phyloP scores from a whole-genome alignment of 2,329 filamentous ascomycete genomes.

The Volutella citrinella region DNA sequence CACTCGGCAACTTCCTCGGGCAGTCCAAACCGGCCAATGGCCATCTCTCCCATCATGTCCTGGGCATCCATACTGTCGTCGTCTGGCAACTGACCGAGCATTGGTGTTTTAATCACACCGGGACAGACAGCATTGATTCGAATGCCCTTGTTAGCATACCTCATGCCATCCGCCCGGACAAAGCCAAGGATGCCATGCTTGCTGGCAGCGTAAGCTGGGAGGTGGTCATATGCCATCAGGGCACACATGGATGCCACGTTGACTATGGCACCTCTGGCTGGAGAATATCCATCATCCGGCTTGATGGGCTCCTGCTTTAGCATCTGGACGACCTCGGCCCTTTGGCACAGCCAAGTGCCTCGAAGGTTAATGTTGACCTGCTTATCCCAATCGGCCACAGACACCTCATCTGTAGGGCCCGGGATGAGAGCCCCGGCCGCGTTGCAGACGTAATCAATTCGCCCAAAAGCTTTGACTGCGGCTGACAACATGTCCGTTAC shows the following conservation, averaged over 20 bases:
- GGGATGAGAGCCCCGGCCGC: conserved; percentile 2
- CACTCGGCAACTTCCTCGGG: conserved; percentile 4
- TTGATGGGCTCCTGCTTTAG: conserved; percentile 1
- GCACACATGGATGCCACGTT: conserved; percentile 6
- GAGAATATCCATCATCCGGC: neutral
- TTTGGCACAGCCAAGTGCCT: conserved; percentile 4
- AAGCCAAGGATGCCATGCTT: conserved; percentile 5
- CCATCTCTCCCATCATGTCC: conserved; percentile 3
- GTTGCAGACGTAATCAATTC: conserved; percentile 5
- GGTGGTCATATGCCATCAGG: conserved; percentile 4
- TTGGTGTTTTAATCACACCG: conserved; percentile 3
- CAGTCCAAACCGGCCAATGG: conserved; percentile 1
- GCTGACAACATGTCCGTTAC: neutral
- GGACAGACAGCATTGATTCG: conserved; percentile 4
- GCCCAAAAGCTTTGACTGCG: neutral
- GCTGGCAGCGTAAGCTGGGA: conserved; percentile 4
- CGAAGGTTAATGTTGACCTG: conserved; percentile 2
- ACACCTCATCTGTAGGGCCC: conserved; percentile 1
- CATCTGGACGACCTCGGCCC: conserved; percentile 1
- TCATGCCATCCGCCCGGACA: neutral
- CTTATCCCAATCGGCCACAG: neutral
- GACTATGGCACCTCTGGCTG: conserved; percentile 1
- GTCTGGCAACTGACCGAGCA: conserved; percentile 3
- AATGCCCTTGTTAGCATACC: conserved; percentile 2
- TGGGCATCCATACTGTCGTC: conserved; percentile 2